These are phyloP conservation scores for Camelina hispida DNA, from an alignment of 345 rosid species.

Conservation along the genomic window DNA sequence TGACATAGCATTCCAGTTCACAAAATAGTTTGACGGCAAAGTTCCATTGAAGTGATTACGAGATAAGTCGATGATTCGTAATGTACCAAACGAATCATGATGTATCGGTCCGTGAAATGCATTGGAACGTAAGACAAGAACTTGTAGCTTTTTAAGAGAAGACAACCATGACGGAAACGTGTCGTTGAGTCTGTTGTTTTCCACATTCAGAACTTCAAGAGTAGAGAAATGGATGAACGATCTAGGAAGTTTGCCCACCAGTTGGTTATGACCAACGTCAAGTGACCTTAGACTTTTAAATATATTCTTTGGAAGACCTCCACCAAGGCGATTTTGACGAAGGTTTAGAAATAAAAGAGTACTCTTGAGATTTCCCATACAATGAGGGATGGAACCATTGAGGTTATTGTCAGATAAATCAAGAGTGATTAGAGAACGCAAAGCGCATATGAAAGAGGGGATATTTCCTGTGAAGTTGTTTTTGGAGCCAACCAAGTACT, in stretches of 20 bases:
- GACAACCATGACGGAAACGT: neutral
- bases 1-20: conserved; percentile 14
- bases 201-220: conserved; percentile 5
- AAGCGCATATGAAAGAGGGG: neutral
- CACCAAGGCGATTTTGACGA: neutral
- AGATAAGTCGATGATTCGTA: conserved; percentile 4
- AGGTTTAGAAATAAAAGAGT: conserved; percentile 7
- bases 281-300: conserved; percentile 30
- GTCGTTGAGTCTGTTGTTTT: neutral
- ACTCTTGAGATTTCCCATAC: conserved; percentile 8
- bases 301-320: conserved; percentile 15
- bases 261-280: conserved; percentile 33
- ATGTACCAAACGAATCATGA: neutral
- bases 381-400: conserved; percentile 2
- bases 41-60: conserved; percentile 14
- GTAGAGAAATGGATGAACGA: neutral
- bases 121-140: conserved; percentile 14
- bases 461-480: conserved; percentile 5
- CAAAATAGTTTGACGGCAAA: conserved; percentile 5
- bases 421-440: conserved; percentile 9
- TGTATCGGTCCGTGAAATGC: conserved; percentile 11
- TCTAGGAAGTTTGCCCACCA: conserved; percentile 29
- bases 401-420: conserved; percentile 15
- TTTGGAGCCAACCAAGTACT: neutral
- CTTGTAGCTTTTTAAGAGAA: neutral